Conservation (phyloP, 1,139 yeast genomes). For the Taphrina flavorubra region DNA sequence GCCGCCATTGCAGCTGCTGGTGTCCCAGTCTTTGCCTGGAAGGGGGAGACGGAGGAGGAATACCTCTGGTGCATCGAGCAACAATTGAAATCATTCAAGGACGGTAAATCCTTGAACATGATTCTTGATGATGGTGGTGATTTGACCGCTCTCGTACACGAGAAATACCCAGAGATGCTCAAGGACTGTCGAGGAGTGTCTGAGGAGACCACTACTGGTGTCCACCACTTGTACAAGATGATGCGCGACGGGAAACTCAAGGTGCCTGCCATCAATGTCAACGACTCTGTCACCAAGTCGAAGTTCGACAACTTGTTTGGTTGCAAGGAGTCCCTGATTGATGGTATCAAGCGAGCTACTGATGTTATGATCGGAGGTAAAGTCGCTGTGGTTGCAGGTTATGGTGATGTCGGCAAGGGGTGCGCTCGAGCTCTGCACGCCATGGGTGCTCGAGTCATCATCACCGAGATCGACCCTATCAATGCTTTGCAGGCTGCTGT, state of each 20-base stretch:
- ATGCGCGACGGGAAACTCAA: constrained; percentile 85
- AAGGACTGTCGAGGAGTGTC: constrained; percentile 93
- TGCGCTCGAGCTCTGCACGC: constrained; percentile 99
- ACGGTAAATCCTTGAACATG: constrained; percentile 92
- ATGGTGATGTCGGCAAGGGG: constrained; percentile 99
- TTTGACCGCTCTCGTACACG: constrained; percentile 95
- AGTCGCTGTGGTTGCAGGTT: constrained; percentile 99
- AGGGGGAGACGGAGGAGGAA: constrained; percentile 99
- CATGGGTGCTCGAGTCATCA: constrained; percentile 99
- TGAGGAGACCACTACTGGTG: constrained; percentile 99
- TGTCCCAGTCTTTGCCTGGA: constrained; percentile 99
- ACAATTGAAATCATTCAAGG: constrained; percentile 98
- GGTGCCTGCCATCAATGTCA: constrained; percentile 99
- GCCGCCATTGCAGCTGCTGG: constrained; percentile 99
- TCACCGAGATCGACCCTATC: constrained; percentile 98
- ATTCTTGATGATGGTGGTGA: constrained; percentile 99
- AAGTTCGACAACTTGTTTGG: constrained; percentile 99
- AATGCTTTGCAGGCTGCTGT: constrained; percentile 99
- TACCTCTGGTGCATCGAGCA: constrained; percentile 99
- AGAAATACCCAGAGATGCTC: constrained; percentile 97
- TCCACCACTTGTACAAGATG: constrained; percentile 98
- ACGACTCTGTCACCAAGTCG: constrained; percentile 99
- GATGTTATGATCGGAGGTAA: constrained; percentile 99
- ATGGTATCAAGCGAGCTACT: constrained; percentile 99
- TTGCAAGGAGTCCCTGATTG: constrained; percentile 98